Conservation (phyloP, 2,329 filamentous ascomycete species). For the Colletotrichum musae region DNA sequence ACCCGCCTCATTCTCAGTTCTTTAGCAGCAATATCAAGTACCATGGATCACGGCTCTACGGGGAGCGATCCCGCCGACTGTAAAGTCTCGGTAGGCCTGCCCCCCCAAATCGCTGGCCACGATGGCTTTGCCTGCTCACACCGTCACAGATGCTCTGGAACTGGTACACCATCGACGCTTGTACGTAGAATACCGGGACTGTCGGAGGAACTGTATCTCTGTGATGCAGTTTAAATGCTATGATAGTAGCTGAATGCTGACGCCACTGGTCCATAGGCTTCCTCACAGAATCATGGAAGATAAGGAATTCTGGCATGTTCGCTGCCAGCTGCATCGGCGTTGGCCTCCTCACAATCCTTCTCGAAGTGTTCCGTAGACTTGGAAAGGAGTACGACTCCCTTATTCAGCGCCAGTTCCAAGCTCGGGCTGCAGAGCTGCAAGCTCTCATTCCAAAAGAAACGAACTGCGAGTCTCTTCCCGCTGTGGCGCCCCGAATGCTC, state of each 20-base stretch:
- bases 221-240: too few species aligned
- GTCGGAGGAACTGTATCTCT: too few species aligned
- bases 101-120: background rate
- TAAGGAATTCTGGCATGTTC: constrained; percentile 57
- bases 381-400: constrained; percentile 60
- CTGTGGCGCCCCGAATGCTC: constrained; percentile 42
- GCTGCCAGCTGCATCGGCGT: constrained; percentile 61
- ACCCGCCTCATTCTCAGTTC: too few species aligned
- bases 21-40: background rate
- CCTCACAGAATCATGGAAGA: constrained; percentile 57
- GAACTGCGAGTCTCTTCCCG: constrained; percentile 34
- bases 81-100: constrained; percentile 50
- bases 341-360: constrained; percentile 55
- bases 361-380: constrained; percentile 57
- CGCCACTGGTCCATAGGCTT: constrained; percentile 47
- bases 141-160: constrained; percentile 60
- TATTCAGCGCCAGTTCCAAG: constrained; percentile 56
- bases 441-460: constrained; percentile 36
- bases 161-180: constrained; percentile 59
- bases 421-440: constrained; percentile 49
- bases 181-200: constrained; percentile 43
- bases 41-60: constrained; percentile 46
- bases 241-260: background rate
- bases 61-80: constrained; percentile 45
- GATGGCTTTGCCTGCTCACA: background rate